Evolutionary conservation across 352 stramenopile genomes (phyloP).

Genomic region (Globisporangium carolinianum): DNA sequence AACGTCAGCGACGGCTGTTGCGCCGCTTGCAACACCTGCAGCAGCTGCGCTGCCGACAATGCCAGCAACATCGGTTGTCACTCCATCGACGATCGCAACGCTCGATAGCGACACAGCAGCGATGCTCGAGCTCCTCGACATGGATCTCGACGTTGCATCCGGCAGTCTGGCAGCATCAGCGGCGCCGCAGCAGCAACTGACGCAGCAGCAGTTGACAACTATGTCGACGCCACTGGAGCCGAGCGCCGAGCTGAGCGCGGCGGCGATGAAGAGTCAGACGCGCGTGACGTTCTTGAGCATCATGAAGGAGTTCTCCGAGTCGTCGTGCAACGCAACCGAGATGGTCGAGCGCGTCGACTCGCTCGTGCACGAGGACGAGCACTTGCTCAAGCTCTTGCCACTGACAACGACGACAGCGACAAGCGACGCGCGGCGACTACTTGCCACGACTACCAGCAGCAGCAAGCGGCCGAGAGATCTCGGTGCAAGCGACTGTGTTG

Average conservation of each 20-base stretch:
- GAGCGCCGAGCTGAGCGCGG: conserved; percentile 2
- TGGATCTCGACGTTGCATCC: conserved; percentile 6
- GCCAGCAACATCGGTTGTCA: too few species aligned
- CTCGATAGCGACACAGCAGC: conserved; percentile 8
- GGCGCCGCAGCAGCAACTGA: neutral
- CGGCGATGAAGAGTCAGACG: conserved; percentile 41
- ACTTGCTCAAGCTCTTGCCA: conserved; percentile 48
- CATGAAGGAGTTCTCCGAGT: conserved; percentile 70
- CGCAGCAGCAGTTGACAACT: neutral
- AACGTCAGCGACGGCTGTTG: too few species aligned
- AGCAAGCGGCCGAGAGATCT: too few species aligned
- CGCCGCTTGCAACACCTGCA: neutral
- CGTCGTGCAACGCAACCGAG: conserved; percentile 54
- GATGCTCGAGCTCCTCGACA: conserved; percentile 13
- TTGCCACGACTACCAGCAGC: too few species aligned
- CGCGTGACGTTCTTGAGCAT: conserved; percentile 67
- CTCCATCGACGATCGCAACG: conserved; percentile 3
- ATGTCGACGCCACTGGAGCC: neutral
- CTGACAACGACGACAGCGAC: conserved; percentile 19
- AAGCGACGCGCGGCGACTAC: conserved; percentile 13
- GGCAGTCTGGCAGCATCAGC: neutral
- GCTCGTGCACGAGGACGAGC: conserved; percentile 49
- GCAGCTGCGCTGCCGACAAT: conserved; percentile 3
- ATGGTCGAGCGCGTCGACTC: conserved; percentile 61
- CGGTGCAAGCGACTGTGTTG: too few species aligned